Conservation (phyloP, 306 rosid species). For the Hippophae tibetana region DNA sequence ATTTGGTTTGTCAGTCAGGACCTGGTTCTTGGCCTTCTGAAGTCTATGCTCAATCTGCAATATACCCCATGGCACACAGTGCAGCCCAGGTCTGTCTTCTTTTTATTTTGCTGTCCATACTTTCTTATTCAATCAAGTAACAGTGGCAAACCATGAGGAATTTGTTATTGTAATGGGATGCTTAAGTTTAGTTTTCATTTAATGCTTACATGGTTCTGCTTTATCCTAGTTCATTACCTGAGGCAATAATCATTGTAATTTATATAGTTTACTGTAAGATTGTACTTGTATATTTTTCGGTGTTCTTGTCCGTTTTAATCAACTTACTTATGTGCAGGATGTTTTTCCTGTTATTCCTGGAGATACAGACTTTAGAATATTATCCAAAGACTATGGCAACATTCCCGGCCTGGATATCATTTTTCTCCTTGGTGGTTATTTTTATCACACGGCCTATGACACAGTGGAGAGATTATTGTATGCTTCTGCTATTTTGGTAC, state of each 20-base stretch:
- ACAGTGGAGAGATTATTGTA: conserved; percentile 88
- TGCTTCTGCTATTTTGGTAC: conserved; percentile 47
- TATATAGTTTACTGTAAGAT: background rate
- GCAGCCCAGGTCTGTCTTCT: conserved; percentile 73
- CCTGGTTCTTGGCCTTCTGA: conserved; percentile 89
- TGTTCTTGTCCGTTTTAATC: conserved; percentile 13
- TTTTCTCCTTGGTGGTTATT: conserved; percentile 94
- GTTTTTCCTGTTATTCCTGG: conserved; percentile 94
- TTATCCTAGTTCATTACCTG: background rate
- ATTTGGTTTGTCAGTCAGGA: conserved; percentile 97
- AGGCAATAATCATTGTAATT: background rate
- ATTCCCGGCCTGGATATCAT: conserved; percentile 97
- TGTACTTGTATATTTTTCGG: conserved; percentile 3
- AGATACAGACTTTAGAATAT: conserved; percentile 93
- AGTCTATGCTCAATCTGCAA: conserved; percentile 81
- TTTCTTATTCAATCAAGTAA: background rate
- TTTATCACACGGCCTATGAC: conserved; percentile 94
- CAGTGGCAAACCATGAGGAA: no score
- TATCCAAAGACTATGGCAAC: conserved; percentile 81
- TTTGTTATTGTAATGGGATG: background rate
- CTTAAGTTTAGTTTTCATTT: background rate
- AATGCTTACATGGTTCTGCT: background rate
- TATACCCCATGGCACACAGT: conserved; percentile 96
- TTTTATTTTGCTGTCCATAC: background rate
- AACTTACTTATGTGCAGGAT: conserved; percentile 52